These are phyloP conservation scores for Cinnamomum chago DNA, from an alignment of 164 flowering plant species.

Conservation along the genomic window DNA sequence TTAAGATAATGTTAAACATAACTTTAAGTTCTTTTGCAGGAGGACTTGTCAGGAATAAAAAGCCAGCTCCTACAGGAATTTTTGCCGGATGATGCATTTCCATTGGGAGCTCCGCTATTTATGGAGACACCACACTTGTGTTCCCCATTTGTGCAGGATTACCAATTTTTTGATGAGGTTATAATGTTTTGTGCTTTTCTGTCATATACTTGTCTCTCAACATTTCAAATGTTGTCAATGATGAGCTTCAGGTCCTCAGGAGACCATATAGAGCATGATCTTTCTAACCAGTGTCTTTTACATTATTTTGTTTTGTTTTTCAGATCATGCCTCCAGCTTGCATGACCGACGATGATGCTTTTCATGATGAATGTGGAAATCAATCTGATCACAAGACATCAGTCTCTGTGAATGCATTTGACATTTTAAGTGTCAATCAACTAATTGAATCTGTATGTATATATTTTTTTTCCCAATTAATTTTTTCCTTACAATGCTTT, in stretches of 20 bases:
- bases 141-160: constrained; percentile 63
- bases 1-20: too few relatives aligned
- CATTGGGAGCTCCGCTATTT: constrained; percentile 60
- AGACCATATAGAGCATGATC: background rate
- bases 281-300: background rate
- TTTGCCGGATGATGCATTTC: constrained; percentile 78
- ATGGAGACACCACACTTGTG: constrained; percentile 75
- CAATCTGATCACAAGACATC: constrained; percentile 65
- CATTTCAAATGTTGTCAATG: too few relatives aligned
- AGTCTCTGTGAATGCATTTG: constrained; percentile 43
- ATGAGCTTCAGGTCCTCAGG: background rate
- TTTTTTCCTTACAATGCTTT: too few relatives aligned
- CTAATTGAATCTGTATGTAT: constrained; percentile 74
- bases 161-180: constrained; percentile 63
- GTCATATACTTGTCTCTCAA: background rate
- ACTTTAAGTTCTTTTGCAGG: constrained; percentile 35
- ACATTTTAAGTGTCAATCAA: constrained; percentile 70
- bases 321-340: constrained; percentile 40
- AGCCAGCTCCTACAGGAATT: constrained; percentile 55
- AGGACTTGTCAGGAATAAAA: constrained; percentile 44
- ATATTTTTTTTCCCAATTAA: background rate
- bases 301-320: constrained; percentile 11
- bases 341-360: constrained; percentile 60
- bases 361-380: constrained; percentile 50
- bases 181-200: background rate